A percentile compares a stretch with the other conserved stretches of the same genome.
These are phyloP conservation scores for Kwoniella dendrophila DNA, from an alignment of 768 basidiomycete species.

Conservation along the genomic window DNA sequence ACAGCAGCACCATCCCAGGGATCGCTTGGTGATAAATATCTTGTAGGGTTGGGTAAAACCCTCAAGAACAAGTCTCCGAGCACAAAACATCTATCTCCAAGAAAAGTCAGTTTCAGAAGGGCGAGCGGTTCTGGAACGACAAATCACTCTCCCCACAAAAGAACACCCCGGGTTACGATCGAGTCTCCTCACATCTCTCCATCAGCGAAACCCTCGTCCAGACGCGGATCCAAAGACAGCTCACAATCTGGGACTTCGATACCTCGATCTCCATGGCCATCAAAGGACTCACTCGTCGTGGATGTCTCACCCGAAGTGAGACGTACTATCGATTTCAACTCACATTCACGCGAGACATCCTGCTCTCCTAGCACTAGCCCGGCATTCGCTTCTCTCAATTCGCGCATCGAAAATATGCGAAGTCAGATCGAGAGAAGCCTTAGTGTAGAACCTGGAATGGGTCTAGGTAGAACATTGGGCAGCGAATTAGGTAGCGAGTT, in stretches of 20 bases:
- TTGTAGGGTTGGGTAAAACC: no score
- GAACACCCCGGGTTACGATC: slow-evolving; percentile 23
- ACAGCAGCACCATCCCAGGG: no score
- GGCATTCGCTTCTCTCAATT: slow-evolving; percentile 33
- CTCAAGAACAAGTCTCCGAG: no score
- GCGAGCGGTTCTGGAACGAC: not conserved
- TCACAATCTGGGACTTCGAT: slow-evolving; percentile 6
- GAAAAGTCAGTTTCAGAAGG: not conserved
- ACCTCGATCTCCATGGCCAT: slow-evolving; percentile 28
- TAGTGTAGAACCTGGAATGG: not conserved
- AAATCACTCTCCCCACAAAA: not conserved
- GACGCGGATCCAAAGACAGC: not conserved
- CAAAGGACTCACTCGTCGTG: not conserved
- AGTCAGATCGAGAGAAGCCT: slow-evolving; percentile 29
- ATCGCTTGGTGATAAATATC: no score
- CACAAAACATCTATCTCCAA: slow-evolving; percentile 22
- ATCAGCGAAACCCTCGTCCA: not conserved
- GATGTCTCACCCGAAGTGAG: slow-evolving; percentile 18
- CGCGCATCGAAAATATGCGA: slow-evolving; percentile 41
- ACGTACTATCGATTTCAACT: slow-evolving; percentile 22
- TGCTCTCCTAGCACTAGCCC: slow-evolving; percentile 24
- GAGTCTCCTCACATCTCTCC: slow-evolving; percentile 9
- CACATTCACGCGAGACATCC: slow-evolving; percentile 1
- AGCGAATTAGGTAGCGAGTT: slow-evolving; percentile 46
- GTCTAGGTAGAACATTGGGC: slow-evolving; percentile 32